Conservation (phyloP, 192 early-diverging fungal genomes). For the Chytriomyces sp. region DNA sequence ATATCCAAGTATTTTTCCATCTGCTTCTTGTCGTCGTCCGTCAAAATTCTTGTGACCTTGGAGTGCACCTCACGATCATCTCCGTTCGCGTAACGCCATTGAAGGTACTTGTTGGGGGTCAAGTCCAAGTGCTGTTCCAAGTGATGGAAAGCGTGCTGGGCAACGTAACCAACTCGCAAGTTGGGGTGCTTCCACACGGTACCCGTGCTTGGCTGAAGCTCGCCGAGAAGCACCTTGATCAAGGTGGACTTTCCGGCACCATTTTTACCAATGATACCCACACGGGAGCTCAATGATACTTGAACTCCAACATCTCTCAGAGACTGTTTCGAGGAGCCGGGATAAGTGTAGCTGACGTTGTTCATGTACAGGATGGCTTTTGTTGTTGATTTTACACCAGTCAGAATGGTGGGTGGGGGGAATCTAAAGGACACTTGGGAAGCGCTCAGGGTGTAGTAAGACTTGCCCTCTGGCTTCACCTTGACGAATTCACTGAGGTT, state of each 20-base stretch:
- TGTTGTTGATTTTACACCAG: conserved; percentile 75
- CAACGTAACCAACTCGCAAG: conserved; percentile 83
- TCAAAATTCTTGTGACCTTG: conserved; percentile 73
- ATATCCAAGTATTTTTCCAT: conserved; percentile 66
- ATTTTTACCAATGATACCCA: conserved; percentile 78
- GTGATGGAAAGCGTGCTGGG: conserved; percentile 88
- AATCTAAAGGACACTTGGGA: conserved; percentile 76
- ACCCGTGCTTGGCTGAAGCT: conserved; percentile 72
- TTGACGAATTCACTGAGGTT: conserved; percentile 81
- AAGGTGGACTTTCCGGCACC: conserved; percentile 56
- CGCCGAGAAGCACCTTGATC: conserved; percentile 76
- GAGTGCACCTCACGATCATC: conserved; percentile 79
- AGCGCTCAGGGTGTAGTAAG: conserved; percentile 75
- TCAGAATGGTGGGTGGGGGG: conserved; percentile 75
- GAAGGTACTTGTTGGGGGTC: conserved; percentile 79
- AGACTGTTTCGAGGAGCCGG: conserved; percentile 64
- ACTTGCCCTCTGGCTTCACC: conserved; percentile 72
- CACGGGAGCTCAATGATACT: conserved; percentile 75
- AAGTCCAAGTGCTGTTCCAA: conserved; percentile 79
- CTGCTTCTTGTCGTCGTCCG: conserved; percentile 65
- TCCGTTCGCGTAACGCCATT: conserved; percentile 79
- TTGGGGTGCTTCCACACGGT: conserved; percentile 82
- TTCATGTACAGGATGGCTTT: conserved; percentile 81
- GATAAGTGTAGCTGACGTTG: conserved; percentile 73
- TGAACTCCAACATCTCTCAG: conserved; percentile 66